These are phyloP conservation scores for Lablab purpureus DNA, from an alignment of 306 rosid species.

Conservation along the genomic window DNA sequence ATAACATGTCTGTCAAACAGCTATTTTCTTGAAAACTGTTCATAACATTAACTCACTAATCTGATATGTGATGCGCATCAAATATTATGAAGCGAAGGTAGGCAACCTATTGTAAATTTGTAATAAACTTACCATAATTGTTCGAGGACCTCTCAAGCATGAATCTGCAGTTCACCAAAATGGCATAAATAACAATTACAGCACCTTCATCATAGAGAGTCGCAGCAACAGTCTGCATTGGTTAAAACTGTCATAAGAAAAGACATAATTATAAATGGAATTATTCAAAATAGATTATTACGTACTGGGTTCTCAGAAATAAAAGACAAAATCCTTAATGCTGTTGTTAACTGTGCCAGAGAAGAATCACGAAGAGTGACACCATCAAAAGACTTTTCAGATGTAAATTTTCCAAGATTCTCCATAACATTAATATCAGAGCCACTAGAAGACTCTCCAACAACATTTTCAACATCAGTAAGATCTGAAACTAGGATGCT, in stretches of 20 bases:
- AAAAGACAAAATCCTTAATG: conserved; percentile 90
- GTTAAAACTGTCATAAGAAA: conserved; percentile 47
- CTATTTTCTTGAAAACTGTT: conserved; percentile 1
- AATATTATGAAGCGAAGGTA: conserved; percentile 10
- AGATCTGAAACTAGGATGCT: conserved; percentile 81
- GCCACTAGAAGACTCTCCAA: conserved; percentile 77
- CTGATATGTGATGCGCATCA: conserved; percentile 13
- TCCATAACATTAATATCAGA: conserved; percentile 96
- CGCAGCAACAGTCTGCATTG: conserved; percentile 80
- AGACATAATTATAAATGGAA: conserved; percentile 30
- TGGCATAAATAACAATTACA: conserved; percentile 75
- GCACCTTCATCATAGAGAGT: conserved; percentile 93
- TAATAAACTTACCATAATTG: conserved; percentile 73
- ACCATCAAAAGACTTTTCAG: conserved; percentile 95
- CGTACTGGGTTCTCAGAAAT: conserved; percentile 97
- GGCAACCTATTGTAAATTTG: conserved; percentile 17
- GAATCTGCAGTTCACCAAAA: conserved; percentile 87
- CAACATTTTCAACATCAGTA: conserved; percentile 83
- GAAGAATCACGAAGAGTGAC: conserved; percentile 90
- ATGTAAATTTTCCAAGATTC: conserved; percentile 85
- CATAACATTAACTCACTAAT: conserved; percentile 25
- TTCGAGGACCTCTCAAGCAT: conserved; percentile 97
- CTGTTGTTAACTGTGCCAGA: conserved; percentile 90
- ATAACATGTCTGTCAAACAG: conserved; percentile 13
- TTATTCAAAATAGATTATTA: conserved; percentile 36